These are phyloP conservation scores for Auriculariales sp. DNA, from an alignment of 768 basidiomycete species.

Conservation along the genomic window DNA sequence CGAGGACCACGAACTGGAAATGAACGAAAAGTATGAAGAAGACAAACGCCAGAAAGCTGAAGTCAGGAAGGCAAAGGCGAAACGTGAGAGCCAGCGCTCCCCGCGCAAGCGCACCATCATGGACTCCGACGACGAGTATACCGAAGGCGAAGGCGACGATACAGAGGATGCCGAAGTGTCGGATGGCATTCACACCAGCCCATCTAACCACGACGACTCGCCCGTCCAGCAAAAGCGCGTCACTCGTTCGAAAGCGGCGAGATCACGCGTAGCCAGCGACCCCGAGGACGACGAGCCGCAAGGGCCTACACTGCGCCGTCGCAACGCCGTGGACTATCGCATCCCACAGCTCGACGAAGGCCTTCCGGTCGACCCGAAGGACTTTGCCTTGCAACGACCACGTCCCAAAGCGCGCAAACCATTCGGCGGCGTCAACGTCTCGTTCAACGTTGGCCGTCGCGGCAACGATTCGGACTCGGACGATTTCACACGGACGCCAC, in stretches of 20 bases:
- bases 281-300: slow-evolving; percentile 36
- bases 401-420: slow-evolving; percentile 33
- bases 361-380: slow-evolving; percentile 22
- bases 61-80: slow-evolving; percentile 13
- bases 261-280: slow-evolving; percentile 1
- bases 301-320: slow-evolving; percentile 52
- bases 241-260: neutral
- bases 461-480: slow-evolving; percentile 45
- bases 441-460: neutral
- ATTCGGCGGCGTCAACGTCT: slow-evolving; percentile 31
- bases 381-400: slow-evolving; percentile 24
- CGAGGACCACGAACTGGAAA: slow-evolving; percentile 22
- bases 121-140: slow-evolving; percentile 4
- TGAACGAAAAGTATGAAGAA: slow-evolving; percentile 41
- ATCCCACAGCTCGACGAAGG: slow-evolving; percentile 75
- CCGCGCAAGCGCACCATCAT: neutral
- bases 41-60: slow-evolving; percentile 28
- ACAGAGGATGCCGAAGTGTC: slow-evolving; percentile 25
- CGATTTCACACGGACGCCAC: slow-evolving; percentile 45
- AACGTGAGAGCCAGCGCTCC: neutral
- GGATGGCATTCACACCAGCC: neutral
- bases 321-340: slow-evolving; percentile 60
- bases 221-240: slow-evolving; percentile 2
- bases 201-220: slow-evolving; percentile 1
- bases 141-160: slow-evolving; percentile 15